phyloP scores from a whole-genome alignment of 495 filamentous ascomycete genomes.

The Hypomontagnella monticulosa region DNA sequence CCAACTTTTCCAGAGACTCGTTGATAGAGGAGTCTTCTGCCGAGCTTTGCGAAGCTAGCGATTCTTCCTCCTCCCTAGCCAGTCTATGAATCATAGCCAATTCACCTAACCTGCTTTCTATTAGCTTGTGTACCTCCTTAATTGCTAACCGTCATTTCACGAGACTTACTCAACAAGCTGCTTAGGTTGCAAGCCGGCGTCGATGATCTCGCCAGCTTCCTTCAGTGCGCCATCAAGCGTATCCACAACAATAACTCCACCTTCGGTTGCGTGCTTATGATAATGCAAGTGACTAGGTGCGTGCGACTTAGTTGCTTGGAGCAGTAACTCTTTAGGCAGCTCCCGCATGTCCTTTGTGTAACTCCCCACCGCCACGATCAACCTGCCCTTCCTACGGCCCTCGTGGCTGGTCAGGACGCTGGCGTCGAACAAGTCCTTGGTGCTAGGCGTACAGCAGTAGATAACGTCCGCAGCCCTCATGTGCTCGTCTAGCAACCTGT shows the following conservation, averaged over 20 bases:
- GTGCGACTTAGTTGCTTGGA: constrained; percentile 68
- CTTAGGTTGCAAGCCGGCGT: constrained; percentile 72
- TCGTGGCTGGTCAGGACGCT: constrained; percentile 70
- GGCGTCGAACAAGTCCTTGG: constrained; percentile 60
- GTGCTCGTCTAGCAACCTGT: constrained; percentile 70
- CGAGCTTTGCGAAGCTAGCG: constrained; percentile 34
- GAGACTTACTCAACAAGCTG: constrained; percentile 76
- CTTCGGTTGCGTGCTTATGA: constrained; percentile 75
- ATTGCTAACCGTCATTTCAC: background rate
- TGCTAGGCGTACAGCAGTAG: constrained; percentile 71
- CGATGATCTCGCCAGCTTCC: constrained; percentile 89
- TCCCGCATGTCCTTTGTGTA: constrained; percentile 90
- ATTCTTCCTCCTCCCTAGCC: constrained; percentile 41
- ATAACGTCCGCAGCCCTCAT: constrained; percentile 77
- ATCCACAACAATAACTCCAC: constrained; percentile 85
- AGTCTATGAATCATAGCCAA: constrained; percentile 69
- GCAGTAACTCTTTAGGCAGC: constrained; percentile 77
- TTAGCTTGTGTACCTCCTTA: constrained; percentile 26
- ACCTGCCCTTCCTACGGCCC: constrained; percentile 76
- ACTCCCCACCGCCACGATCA: constrained; percentile 82
- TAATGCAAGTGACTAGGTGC: constrained; percentile 63
- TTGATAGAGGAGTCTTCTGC: constrained; percentile 30
- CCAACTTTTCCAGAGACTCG: constrained; percentile 43
- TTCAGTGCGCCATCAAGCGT: constrained; percentile 79
- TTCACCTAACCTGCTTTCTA: constrained; percentile 67